phyloP scores from a whole-genome alignment of 805 yeast species.

The Candida chauliodis region DNA sequence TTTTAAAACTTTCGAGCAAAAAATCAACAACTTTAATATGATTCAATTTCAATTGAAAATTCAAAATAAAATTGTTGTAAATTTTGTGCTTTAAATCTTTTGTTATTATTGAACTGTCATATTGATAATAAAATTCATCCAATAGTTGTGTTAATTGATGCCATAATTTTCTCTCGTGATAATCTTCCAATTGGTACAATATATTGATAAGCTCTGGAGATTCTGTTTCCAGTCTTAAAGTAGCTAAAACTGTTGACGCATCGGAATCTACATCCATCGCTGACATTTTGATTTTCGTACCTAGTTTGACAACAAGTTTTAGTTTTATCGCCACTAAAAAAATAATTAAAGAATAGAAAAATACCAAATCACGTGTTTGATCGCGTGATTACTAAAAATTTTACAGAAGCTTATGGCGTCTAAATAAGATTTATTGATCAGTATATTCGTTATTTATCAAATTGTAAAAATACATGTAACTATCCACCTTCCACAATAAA shows the following conservation, averaged over 20 bases:
- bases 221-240: slow-evolving; percentile 65
- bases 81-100: slow-evolving; percentile 57
- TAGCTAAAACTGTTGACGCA: slow-evolving; percentile 46
- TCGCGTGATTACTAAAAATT: not conserved
- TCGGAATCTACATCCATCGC: slow-evolving; percentile 41
- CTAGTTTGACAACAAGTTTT: slow-evolving; percentile 2
- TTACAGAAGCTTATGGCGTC: too few relatives aligned
- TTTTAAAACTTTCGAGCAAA: slow-evolving; percentile 49
- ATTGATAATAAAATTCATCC: slow-evolving; percentile 48
- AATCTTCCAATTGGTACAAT: slow-evolving; percentile 73
- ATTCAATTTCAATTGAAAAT: slow-evolving; percentile 69
- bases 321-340: slow-evolving; percentile 5
- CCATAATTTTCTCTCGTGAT: slow-evolving; percentile 89
- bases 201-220: slow-evolving; percentile 54
- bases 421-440: not conserved
- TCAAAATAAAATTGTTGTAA: slow-evolving; percentile 65
- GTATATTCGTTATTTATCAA: too few relatives aligned
- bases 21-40: slow-evolving; percentile 77
- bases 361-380: not conserved
- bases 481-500: too few relatives aligned
- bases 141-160: slow-evolving; percentile 81
- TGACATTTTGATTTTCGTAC: slow-evolving; percentile 1
- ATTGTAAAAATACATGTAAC: too few relatives aligned
- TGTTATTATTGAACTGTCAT: slow-evolving; percentile 44
- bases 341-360: not conserved